Conservation (phyloP, 2,329 filamentous ascomycete genomes). For the Amauroascus verrucosus region DNA sequence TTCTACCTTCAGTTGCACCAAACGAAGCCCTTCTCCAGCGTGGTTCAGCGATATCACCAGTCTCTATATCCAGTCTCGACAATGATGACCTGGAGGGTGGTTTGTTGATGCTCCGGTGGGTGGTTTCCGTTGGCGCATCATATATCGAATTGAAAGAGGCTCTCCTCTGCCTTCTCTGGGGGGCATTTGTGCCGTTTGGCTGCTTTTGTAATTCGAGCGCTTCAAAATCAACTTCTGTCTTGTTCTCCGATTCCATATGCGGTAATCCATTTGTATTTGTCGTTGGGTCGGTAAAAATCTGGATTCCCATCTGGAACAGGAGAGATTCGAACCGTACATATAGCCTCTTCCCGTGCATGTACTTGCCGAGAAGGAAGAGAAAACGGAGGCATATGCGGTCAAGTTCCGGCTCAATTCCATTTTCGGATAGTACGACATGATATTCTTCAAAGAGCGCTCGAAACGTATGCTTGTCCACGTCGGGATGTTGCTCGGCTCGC, state of each 20-base stretch:
- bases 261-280: slow-evolving; percentile 6
- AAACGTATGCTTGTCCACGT: slow-evolving; percentile 57
- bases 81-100: slow-evolving; percentile 37
- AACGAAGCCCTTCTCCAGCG: slow-evolving; percentile 7
- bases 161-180: slow-evolving; percentile 30
- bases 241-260: slow-evolving; percentile 20
- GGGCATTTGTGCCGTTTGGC: slow-evolving; percentile 8
- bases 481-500: slow-evolving; percentile 56
- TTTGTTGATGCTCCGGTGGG: slow-evolving; percentile 32
- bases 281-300: slow-evolving; percentile 42
- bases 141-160: slow-evolving; percentile 47
- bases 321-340: slow-evolving; percentile 60
- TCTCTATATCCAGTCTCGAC: slow-evolving; percentile 32
- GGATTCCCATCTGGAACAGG: slow-evolving; percentile 59
- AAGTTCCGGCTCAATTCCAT: slow-evolving; percentile 60
- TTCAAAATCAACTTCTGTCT: slow-evolving; percentile 1
- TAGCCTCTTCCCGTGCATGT: slow-evolving; percentile 47
- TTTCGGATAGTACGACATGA: slow-evolving; percentile 59
- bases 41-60: neutral
- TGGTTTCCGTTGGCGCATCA: slow-evolving; percentile 45
- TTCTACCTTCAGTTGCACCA: neutral
- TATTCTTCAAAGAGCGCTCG: slow-evolving; percentile 74
- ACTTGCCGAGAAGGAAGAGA: slow-evolving; percentile 62
- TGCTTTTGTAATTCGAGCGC: neutral
- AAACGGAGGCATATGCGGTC: slow-evolving; percentile 68